A percentile compares a stretch with the other conserved stretches of the same genome.
These are phyloP conservation scores for Cordia subcordata DNA, from an alignment of 257 asterid genomes.

Conservation along the genomic window DNA sequence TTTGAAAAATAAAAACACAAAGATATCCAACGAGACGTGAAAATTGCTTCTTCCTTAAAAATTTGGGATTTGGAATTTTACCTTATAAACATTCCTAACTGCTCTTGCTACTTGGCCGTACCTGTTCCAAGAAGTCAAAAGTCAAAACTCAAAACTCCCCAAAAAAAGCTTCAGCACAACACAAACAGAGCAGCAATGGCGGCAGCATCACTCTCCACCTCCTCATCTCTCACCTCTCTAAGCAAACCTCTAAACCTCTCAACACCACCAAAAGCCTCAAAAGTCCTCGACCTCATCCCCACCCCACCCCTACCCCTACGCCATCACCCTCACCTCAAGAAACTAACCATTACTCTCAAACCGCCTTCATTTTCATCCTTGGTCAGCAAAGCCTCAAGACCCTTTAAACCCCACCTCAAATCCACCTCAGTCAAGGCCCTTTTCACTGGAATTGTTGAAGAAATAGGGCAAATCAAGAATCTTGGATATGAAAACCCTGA, in stretches of 20 bases:
- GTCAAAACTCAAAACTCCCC: too few relatives aligned
- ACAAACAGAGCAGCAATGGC: constrained; percentile 11
- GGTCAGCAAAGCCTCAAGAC: constrained; percentile 32
- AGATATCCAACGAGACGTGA: too few relatives aligned
- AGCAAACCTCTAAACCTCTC: constrained; percentile 16
- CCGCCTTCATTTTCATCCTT: constrained; percentile 34
- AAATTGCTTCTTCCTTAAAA: too few relatives aligned
- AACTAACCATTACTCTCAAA: constrained; percentile 22
- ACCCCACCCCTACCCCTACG: constrained; percentile 7
- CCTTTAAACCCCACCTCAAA: constrained; percentile 18
- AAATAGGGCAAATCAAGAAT: constrained; percentile 59
- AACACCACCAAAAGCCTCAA: constrained; percentile 5
- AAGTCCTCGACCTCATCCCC: constrained; percentile 13
- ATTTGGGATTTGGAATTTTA: too few relatives aligned
- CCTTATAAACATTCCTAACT: too few relatives aligned
- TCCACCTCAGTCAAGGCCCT: constrained; percentile 43
- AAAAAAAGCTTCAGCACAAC: not conserved
- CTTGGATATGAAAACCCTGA: constrained; percentile 47
- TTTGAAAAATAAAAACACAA: too few relatives aligned
- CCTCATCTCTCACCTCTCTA: constrained; percentile 1
- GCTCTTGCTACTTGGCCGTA: too few relatives aligned
- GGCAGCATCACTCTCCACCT: constrained; percentile 2
- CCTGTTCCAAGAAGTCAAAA: too few relatives aligned
- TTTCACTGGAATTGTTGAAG: constrained; percentile 91
- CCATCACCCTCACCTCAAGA: constrained; percentile 20